Percentiles rank a stretch among this genome's conserved stretches.
Evolutionary conservation across 495 filamentous ascomycete species (phyloP).

Genomic region (Penicillium cosmopolitanum): DNA sequence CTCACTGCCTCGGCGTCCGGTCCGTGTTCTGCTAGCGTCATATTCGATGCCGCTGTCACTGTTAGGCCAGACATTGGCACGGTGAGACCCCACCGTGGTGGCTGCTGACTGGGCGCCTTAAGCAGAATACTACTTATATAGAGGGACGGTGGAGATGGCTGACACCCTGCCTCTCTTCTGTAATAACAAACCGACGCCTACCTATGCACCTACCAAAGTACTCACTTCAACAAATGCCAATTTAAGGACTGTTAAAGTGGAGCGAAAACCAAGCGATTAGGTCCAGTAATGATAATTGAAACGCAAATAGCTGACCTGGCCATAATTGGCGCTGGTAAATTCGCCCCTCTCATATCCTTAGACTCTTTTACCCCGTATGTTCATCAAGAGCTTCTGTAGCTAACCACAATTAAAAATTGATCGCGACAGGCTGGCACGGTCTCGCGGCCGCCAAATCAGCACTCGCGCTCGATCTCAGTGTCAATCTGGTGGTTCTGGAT

Average conservation of each 20-base stretch:
- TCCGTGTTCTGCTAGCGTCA: slow-evolving; percentile 13
- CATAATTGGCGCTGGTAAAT: slow-evolving; percentile 18
- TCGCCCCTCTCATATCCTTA: slow-evolving; percentile 7
- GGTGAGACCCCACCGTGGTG: slow-evolving; percentile 12
- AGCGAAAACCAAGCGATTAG: slow-evolving; percentile 10
- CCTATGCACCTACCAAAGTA: slow-evolving; percentile 9
- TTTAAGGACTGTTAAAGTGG: slow-evolving; percentile 6
- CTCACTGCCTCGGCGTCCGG: slow-evolving; percentile 4
- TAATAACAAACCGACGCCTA: slow-evolving; percentile 7
- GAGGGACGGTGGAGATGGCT: slow-evolving; percentile 6
- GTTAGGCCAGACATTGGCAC: slow-evolving; percentile 12
- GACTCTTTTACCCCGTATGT: slow-evolving; percentile 11
- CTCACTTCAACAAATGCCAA: slow-evolving; percentile 8
- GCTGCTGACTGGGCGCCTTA: slow-evolving; percentile 13
- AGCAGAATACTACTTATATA: slow-evolving; percentile 11
- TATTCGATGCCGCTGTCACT: slow-evolving; percentile 11
- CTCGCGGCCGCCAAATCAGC: slow-evolving; percentile 16
- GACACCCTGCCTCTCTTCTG: background rate
- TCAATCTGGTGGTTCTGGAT: slow-evolving; percentile 15
- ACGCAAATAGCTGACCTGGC: slow-evolving; percentile 13
- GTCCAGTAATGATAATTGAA: slow-evolving; percentile 13
- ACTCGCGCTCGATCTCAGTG: slow-evolving; percentile 14
- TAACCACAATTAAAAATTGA: slow-evolving; percentile 11
- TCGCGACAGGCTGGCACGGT: slow-evolving; percentile 15
- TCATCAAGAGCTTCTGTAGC: slow-evolving; percentile 9